Base-by-base conservation (phyloP, 768 basidiomycete genomes). In the Coprinopsis cinerea region DNA sequence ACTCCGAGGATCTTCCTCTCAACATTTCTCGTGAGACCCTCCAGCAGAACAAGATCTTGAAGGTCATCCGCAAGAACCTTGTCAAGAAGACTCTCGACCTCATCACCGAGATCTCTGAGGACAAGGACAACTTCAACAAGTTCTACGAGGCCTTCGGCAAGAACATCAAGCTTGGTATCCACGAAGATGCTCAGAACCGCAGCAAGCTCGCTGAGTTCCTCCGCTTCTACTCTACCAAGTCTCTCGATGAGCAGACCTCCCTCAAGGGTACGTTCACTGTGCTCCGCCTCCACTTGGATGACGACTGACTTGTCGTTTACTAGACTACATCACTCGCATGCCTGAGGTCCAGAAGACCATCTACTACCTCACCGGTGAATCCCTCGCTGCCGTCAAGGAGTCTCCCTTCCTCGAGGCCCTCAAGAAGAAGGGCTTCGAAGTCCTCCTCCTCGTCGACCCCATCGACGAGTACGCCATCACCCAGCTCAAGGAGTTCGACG, bases 21-120 rank as follows among this genome's bases (percentile, higher is more conserved):
- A 99, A 99, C 82, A 98, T 99, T 72, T 98, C 96, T 37, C 93
- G 96, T 74, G 95, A 99, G 79, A 97, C 94, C 27, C 84, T 99
- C 49, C 96, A 99, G 71, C 96, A 98, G 67, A 98, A 98, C 82
- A 99, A 98, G 84, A 99, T 99, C 60, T 87, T 99, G 61, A 99
- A 98, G 79, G 93, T 96, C 69, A 94, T 95, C 68, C 90, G 92
- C 70, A 96, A 97, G 83, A 96, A 97, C 78, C 82, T 98, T 48
- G 94, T 98, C 70, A 98, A 92, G 84, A 97, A 97, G 78, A 86
- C 88, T 66, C 69, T 98, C 72, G 95, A 98, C 64, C 71, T 97
- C 61, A 82, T 99, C 77, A 76, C 69, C 60, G 96, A 99, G 79
- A 95, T 98, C 55, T 86, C 94, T 28, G 95, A 99, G 79, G 96